A percentile compares a stretch with the other conserved stretches of the same genome.
These are phyloP conservation scores for Canavalia ensiformis DNA, from an alignment of 306 rosid species.

Conservation along the genomic window DNA sequence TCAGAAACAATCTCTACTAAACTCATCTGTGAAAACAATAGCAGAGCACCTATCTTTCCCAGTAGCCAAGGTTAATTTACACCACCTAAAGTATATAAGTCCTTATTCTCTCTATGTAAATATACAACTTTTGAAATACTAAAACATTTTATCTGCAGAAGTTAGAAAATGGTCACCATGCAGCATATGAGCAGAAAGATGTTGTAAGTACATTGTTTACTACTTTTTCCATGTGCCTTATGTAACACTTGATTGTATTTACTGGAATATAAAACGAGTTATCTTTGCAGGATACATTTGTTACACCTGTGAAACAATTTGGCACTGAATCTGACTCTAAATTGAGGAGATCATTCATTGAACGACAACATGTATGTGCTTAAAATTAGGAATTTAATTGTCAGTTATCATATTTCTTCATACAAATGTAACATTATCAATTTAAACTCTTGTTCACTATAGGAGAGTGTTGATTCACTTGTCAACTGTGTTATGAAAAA, in stretches of 20 bases:
- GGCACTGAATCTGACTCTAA: constrained; percentile 75
- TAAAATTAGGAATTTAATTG: constrained; percentile 1
- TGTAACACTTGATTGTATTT: constrained; percentile 1
- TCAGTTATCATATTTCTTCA: constrained; percentile 33
- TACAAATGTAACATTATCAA: constrained; percentile 19
- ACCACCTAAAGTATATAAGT: constrained; percentile 27
- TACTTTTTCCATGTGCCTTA: not conserved
- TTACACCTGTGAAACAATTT: constrained; percentile 70
- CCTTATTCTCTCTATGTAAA: not conserved
- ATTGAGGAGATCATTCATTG: constrained; percentile 71
- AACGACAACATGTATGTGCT: constrained; percentile 78
- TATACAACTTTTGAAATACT: constrained; percentile 23
- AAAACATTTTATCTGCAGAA: constrained; percentile 54
- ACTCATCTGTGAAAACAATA: constrained; percentile 64
- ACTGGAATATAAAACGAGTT: constrained; percentile 38
- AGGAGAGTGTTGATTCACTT: constrained; percentile 91
- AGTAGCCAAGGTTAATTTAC: constrained; percentile 51
- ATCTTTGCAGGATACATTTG: constrained; percentile 64
- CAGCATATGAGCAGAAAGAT: constrained; percentile 56
- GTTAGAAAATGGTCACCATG: constrained; percentile 76
- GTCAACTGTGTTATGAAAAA: constrained; percentile 76
- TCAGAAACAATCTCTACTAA: constrained; percentile 64
- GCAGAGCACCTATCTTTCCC: constrained; percentile 67
- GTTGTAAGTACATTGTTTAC: constrained; percentile 54
- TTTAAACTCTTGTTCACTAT: constrained; percentile 46